A percentile compares a stretch with the other conserved stretches of the same genome.
These are phyloP conservation scores for Lobulomyces angularis DNA, from an alignment of 192 early-diverging fungal genomes.

Conservation along the genomic window DNA sequence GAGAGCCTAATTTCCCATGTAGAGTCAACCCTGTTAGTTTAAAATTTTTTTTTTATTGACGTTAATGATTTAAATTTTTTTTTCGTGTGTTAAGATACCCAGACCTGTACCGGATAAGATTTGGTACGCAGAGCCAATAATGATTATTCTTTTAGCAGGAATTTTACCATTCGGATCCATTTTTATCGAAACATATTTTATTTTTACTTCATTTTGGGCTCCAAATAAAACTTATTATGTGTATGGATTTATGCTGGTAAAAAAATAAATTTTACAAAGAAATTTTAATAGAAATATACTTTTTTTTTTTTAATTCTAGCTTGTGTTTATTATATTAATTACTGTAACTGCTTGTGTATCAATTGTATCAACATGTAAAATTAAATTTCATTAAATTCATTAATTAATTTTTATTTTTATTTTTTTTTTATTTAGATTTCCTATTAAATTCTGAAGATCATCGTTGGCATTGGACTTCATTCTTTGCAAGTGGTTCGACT, in stretches of 20 bases:
- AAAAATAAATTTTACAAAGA: constrained; percentile 2
- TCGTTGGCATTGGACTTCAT: constrained; percentile 82
- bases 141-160: constrained; percentile 67
- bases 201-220: constrained; percentile 86
- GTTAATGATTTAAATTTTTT: neutral
- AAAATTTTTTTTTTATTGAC: neutral
- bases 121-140: constrained; percentile 56
- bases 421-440: constrained; percentile 40
- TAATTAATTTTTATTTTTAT: constrained; percentile 1
- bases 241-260: constrained; percentile 79
- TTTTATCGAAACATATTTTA: constrained; percentile 94
- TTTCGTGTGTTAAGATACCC: constrained; percentile 28
- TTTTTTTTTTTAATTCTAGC: constrained; percentile 12
- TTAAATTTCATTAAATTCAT: neutral
- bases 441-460: constrained; percentile 80
- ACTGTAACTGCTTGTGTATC: constrained; percentile 77
- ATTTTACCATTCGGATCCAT: constrained; percentile 85
- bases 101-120: constrained; percentile 82
- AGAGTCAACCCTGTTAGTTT: constrained; percentile 74
- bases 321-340: constrained; percentile 75
- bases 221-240: constrained; percentile 86
- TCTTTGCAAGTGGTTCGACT: constrained; percentile 73
- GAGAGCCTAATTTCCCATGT: constrained; percentile 54
- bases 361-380: constrained; percentile 65
- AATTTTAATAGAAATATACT: neutral